phyloP scores from a whole-genome alignment of 2,329 filamentous ascomycete species.

The Aspergillus awamori region DNA sequence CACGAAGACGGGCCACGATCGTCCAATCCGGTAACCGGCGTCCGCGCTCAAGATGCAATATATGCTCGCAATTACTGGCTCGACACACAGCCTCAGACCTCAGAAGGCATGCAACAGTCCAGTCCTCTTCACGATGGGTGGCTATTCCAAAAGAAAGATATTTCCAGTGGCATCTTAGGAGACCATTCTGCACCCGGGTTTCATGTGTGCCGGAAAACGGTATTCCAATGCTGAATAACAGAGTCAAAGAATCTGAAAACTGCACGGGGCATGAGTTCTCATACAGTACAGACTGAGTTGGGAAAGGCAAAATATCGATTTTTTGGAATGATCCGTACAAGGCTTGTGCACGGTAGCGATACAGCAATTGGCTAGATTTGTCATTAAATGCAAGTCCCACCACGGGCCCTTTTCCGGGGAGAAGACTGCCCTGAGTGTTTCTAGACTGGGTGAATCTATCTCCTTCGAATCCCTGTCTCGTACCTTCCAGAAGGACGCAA shows the following conservation, averaged over 20 bases:
- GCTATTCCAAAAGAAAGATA: slow-evolving; percentile 46
- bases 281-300: slow-evolving; percentile 22
- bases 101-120: slow-evolving; percentile 43
- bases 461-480: slow-evolving; percentile 5
- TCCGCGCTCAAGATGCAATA: slow-evolving; percentile 43
- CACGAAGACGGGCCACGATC: slow-evolving; percentile 41
- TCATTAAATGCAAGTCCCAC: slow-evolving; percentile 42
- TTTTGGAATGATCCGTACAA: slow-evolving; percentile 42
- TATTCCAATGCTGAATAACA: slow-evolving; percentile 42
- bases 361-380: slow-evolving; percentile 38
- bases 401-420: slow-evolving; percentile 27
- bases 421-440: background rate
- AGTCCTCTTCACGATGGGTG: slow-evolving; percentile 36
- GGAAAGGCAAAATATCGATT: slow-evolving; percentile 19
- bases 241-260: slow-evolving; percentile 28
- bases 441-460: slow-evolving; percentile 1
- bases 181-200: slow-evolving; percentile 15
- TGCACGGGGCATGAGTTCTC: slow-evolving; percentile 29
- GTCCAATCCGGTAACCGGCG: slow-evolving; percentile 42
- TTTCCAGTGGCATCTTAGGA: slow-evolving; percentile 38
- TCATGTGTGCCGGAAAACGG: slow-evolving; percentile 45
- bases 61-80: slow-evolving; percentile 35
- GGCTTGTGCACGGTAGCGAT: slow-evolving; percentile 36
- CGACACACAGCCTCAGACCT: slow-evolving; percentile 36
- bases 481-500: slow-evolving; percentile 22